These are phyloP conservation scores for Porodaedalea pini DNA, from an alignment of 1,284 basidiomycete species.

Conservation along the genomic window DNA sequence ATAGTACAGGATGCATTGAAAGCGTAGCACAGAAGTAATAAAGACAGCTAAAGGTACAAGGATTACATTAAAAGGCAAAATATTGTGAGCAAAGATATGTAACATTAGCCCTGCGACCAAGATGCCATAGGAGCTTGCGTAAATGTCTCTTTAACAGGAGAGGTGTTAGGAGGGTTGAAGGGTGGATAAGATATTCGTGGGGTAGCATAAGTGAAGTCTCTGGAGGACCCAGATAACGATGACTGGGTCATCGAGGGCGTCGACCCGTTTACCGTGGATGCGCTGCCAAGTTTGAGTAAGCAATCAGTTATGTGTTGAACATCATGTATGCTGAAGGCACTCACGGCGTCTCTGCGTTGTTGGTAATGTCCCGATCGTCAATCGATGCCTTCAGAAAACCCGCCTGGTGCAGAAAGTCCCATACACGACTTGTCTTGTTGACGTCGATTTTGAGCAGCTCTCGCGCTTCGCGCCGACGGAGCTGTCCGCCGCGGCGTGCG, in stretches of 20 bases:
- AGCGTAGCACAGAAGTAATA: conserved; percentile 9
- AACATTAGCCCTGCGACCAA: neutral
- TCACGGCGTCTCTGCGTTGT: conserved; percentile 16
- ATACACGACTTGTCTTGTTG: conserved; percentile 85
- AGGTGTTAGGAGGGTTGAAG: neutral
- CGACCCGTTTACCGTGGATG: conserved; percentile 13
- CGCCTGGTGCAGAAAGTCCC: conserved; percentile 83
- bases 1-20: conserved; percentile 20
- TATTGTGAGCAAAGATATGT: neutral
- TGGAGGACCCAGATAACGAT: neutral
- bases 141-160: conserved; percentile 1
- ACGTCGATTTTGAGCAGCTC: conserved; percentile 90
- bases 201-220: conserved; percentile 1
- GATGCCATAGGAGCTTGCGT: neutral
- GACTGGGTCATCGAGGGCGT: conserved; percentile 11
- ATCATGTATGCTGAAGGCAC: neutral
- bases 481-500: conserved; percentile 80
- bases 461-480: conserved; percentile 80
- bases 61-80: neutral
- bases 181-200: conserved; percentile 12
- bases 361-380: conserved; percentile 9
- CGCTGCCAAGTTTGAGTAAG: neutral
- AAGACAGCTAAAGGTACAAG: conserved; percentile 2
- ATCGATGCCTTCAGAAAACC: conserved; percentile 66
- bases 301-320: neutral